Base-by-base conservation (phyloP, 192 early-diverging fungal genomes). In the Mortierella claussenii region DNA sequence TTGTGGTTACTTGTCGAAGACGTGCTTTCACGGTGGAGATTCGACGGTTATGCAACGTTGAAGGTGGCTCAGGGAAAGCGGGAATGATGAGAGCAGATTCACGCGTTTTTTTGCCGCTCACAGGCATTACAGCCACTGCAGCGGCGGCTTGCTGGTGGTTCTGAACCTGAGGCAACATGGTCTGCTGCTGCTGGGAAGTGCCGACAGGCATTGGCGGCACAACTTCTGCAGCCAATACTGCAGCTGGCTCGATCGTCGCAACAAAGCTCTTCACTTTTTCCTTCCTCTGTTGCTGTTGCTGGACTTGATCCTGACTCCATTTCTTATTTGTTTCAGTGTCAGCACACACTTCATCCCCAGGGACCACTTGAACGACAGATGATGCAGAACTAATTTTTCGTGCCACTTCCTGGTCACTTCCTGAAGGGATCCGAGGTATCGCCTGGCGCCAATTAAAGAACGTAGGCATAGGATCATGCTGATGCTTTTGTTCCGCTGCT, bases 41-140 rank as follows among this genome's bases (percentile, higher is more conserved):
- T 0, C 73, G 64, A 13, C 73, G 73, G 18, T 76, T 61, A 26
- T 76, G 73, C 4, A 76, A 59, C 4, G 73, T 76, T 4, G 59
- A 32, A 2, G 73, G 73, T 9, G 73, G 73, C 24, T 76, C 73
- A 4, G 73, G 73, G 31, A 76, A 76, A 0, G 40, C 51, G 0
- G 65, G 65, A 18, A 76, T 76, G 23, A 67, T n/a, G 4, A 76
- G 37, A 17, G 62, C 37, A 0, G 73, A 67, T 20, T 67, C 73
- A 15, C 58, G 52, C 1, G 43, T 1, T 9, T 33, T n/a, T 1
- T 45, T 24, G 18, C 27, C 42, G 32, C 18, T 46, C 11, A 28
- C n/a, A n/a, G n/a, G n/a, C n/a, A n/a, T n/a, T n/a, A n/a, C 54
- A 27, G 4, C 43, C 0, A 15, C 47, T 12, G 21, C 47, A 49